Percentiles rank a stretch among this genome's conserved stretches.
phyloP scores from a whole-genome alignment of 805 yeast genomes.

The Cyberlindnera xishuangbannaensis region DNA sequence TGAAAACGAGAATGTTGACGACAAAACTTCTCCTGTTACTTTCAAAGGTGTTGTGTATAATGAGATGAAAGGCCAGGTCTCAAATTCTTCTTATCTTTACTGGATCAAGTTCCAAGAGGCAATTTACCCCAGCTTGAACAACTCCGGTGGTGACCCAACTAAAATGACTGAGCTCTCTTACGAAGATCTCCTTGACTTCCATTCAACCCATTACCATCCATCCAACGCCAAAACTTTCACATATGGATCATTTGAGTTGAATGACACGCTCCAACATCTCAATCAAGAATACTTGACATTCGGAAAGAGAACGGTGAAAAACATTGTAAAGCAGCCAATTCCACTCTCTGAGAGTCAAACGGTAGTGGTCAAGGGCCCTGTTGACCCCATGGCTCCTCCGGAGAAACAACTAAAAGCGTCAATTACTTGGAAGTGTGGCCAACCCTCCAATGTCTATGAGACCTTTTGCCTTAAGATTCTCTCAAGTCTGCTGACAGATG shows the following conservation, averaged over 20 bases:
- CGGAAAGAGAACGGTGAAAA: constrained; percentile 44
- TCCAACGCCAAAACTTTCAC: constrained; percentile 83
- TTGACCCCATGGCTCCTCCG: constrained; percentile 67
- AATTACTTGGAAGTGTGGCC: constrained; percentile 83
- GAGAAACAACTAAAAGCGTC: constrained; percentile 75
- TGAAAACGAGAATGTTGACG: constrained; percentile 60
- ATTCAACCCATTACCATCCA: constrained; percentile 75
- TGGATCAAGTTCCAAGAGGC: constrained; percentile 81
- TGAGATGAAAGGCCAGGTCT: constrained; percentile 97
- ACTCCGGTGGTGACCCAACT: constrained; percentile 92
- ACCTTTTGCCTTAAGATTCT: constrained; percentile 68
- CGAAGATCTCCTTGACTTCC: constrained; percentile 75
- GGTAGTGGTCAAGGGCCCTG: constrained; percentile 59
- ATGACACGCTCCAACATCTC: constrained; percentile 51
- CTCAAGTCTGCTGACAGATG: constrained; percentile 71
- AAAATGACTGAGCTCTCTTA: constrained; percentile 69
- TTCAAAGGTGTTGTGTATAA: constrained; percentile 97
- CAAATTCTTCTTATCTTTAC: constrained; percentile 79
- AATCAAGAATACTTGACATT: constrained; percentile 44
- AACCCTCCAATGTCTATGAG: constrained; percentile 61
- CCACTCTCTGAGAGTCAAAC: constrained; percentile 29
- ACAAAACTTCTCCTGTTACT: constrained; percentile 51
- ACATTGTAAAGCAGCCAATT: constrained; percentile 21
- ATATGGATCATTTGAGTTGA: constrained; percentile 73
- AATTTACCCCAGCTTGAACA: constrained; percentile 77